Evolutionary conservation across 2,329 filamentous ascomycete genomes (phyloP), one percentile per base, ranked within the genome.

Genomic region (Orbilia blumenaviensis): DNA sequence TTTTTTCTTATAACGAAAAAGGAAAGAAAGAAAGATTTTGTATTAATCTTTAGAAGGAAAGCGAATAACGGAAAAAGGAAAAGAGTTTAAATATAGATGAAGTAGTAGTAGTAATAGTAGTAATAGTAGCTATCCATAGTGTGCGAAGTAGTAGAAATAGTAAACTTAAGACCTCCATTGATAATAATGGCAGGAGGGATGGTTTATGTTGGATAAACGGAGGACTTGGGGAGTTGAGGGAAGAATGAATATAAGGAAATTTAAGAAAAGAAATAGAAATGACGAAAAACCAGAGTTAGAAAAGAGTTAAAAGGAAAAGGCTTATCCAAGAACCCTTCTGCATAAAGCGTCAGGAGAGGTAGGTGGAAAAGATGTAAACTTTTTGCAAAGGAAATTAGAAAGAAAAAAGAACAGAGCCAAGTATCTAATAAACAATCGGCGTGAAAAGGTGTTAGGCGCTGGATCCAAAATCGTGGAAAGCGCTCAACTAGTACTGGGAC

Each of bases 1-100:
- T 68, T 66, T 77, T 66, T 58, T 52, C 41, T 62, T 66, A 42
- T 38, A 73, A 62, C 64, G 9, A 78, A 78, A 68, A 73, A 25
- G 16, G 71, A 71, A 69, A 74, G 63, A 58, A 80, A 78, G 77
- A 75, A 80, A 80, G 79, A 68, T 75, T 73, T 68, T 77, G 61
- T 78, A 54, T 62, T 67, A 69, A 42, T 58, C 66, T 50, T 67
- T 48, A 27, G 23, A 23, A 27, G 41, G 42, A 66, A 66, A 66
- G n/a, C 58, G 64, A 18, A 48, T 56, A 76, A 64, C 54, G 61
- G 76, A 48, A 63, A 52, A 73, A 63, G 50, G 54, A 29, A 56
- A 58, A 77, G 32, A 78, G 74, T 76, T 66, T 41, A 77, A 76
- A 74, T 58, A 78, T 38, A 50, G 32, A n/a, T 62, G 21, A 27